Base-by-base conservation (phyloP, 306 rosid species). In the Calophaca sinica region DNA sequence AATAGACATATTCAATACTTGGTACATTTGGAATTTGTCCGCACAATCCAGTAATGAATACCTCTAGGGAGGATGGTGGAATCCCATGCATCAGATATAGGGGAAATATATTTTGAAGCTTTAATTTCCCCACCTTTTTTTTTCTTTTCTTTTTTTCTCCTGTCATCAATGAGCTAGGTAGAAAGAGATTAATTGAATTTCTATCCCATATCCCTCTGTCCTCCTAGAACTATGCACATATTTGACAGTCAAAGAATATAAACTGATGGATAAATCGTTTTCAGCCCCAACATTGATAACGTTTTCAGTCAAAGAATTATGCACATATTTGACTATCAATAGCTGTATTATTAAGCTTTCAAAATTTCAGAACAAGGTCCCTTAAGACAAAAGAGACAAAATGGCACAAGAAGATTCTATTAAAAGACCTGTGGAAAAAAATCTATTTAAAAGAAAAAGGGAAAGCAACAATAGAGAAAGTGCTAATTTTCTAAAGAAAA, bases 171-270 rank as follows among this genome's bases (percentile, higher is more conserved):
- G 13, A 66, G 67, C 68, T 3, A 54, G 60, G 51, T 7, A 33
- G 49, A 46, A 26, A 53, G 35, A 39, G 64, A 71, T 5, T 5
- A 4, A 8, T 57, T 72, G 55, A 57, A 54, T 42, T 31, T 68
- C 42, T 39, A 71, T 53, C 54, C 48, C 14, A n/a, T 53, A 15
- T 53, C 51, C 39, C 20, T 20, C 3, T n/a, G 55, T 57, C 10
- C 38, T 42, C 26, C 54, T 42, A n/a, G 55, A 72, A 57, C 57
- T 48, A 60, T 42, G 67, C 57, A 72, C 66, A 57, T 72, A 58
- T 36, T 57, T n/a, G 57, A 54, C 11, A 28, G 9, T 58, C 57
- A 72, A 52, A 72, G 44, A 42, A 42, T 29, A 31, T 20, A 33
- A 42, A 13, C 28, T 57, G 26, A 42, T 38, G 9, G 14, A 71